Conservation (phyloP, 352 stramenopile genomes). For the Albugo laibachii region DNA sequence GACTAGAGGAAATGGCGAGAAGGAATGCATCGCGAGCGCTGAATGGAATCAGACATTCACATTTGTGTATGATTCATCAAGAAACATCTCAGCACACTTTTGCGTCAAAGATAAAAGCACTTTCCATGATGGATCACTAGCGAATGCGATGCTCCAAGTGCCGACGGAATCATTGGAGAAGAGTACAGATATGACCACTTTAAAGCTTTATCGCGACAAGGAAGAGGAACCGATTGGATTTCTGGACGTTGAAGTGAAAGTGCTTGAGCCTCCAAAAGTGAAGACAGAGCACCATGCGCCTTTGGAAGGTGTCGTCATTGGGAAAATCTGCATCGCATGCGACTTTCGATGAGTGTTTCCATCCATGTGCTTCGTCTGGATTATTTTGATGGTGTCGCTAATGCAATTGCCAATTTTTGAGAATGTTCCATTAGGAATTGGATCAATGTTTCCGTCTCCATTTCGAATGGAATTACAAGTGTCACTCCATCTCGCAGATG, state of each 20-base stretch:
- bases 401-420: constrained; percentile 32
- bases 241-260: too few species aligned
- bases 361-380: too few species aligned
- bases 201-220: too few species aligned
- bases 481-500: constrained; percentile 40
- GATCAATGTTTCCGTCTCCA: constrained; percentile 25
- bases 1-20: constrained; percentile 16
- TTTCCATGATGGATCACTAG: constrained; percentile 23
- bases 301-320: too few species aligned
- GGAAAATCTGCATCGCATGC: too few species aligned
- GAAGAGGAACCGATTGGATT: too few species aligned
- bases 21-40: constrained; percentile 19
- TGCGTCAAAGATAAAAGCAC: constrained; percentile 37
- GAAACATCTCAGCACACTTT: constrained; percentile 24
- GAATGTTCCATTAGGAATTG: constrained; percentile 42
- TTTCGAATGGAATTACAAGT: constrained; percentile 37
- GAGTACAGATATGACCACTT: too few species aligned
- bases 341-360: too few species aligned
- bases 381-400: constrained; percentile 2
- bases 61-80: constrained; percentile 22
- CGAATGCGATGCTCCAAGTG: not conserved
- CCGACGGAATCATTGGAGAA: too few species aligned
- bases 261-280: too few species aligned
- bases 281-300: too few species aligned
- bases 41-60: constrained; percentile 72